Conservation (phyloP, 768 basidiomycete genomes). For the Tephrocybe sp. region DNA sequence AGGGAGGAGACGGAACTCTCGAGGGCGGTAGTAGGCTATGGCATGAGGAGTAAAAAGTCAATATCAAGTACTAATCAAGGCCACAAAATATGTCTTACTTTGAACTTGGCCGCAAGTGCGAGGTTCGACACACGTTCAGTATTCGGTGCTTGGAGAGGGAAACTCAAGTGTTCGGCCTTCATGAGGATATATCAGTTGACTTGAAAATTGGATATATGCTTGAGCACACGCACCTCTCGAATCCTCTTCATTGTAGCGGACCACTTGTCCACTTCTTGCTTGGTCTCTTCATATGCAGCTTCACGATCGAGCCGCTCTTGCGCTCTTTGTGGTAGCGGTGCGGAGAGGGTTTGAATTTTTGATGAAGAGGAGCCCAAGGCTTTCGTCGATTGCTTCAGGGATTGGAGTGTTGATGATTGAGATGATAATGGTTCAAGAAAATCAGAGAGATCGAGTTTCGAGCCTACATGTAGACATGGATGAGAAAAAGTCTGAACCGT, state of each 20-base stretch:
- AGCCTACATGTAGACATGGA: conserved; percentile 31
- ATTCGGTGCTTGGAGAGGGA: conserved; percentile 72
- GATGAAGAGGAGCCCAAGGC: conserved; percentile 50
- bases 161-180: conserved; percentile 83
- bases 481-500: not conserved
- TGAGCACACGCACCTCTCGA: conserved; percentile 60
- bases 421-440: conserved; percentile 70
- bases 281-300: conserved; percentile 93
- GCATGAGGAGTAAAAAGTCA: too few relatives aligned
- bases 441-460: conserved; percentile 66
- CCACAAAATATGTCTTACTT: too few relatives aligned
- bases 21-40: conserved; percentile 76
- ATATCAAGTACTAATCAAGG: too few relatives aligned
- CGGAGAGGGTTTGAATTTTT: conserved; percentile 63
- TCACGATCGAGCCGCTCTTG: conserved; percentile 91
- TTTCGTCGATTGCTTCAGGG: conserved; percentile 71
- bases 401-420: conserved; percentile 55
- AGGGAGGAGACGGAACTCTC: conserved; percentile 84
- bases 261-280: conserved; percentile 93
- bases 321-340: conserved; percentile 80
- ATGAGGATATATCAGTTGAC: too few relatives aligned
- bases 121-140: conserved; percentile 61
- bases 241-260: conserved; percentile 87
- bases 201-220: too few relatives aligned
- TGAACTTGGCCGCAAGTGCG: conserved; percentile 81